Evolutionary conservation across 2,329 filamentous ascomycete genomes (phyloP), one percentile per base, ranked within the genome.

Genomic region (Aureobasidium sp.): DNA sequence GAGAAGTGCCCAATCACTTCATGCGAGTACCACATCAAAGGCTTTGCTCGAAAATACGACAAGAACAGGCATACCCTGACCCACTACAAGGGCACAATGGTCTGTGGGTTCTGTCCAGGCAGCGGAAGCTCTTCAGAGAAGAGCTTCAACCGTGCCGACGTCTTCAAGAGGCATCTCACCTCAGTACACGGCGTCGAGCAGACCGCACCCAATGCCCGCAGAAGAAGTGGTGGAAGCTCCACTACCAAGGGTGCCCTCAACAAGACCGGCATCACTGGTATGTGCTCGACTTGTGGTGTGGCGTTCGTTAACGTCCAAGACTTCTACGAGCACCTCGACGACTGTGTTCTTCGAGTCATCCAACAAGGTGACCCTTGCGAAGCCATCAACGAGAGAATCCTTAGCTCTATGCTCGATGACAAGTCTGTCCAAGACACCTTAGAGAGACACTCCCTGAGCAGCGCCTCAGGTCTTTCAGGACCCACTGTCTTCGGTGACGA

Each of bases 31-130:
- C 88, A 96, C 78, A 79, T 83, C 70, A 96, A 96, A 76, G 92
- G 92, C 4, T 97, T 97, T 71, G 91, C 92, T 11, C 83, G 92
- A 68, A 96, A 96, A 76, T 97, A 97, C 73, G 92, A 97, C 79
- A 96, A 96, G 82, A 96, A 96, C 77, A 81, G 92, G 48, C 92
- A 97, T 74, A 96, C 91, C 5, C 76, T 96, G 65, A 97, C 92
- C 5, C 92, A 97, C 74, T 97, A 96, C 83, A 96, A 96, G 77
- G 92, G 92, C 44, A 96, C 90, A 53, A 96, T 96, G 92, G 90
- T 96, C 29, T 97, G 92, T 72, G 91, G 91, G 34, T 97, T 96
- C 78, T 96, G 92, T 69, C 90, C 91, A 1, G 90, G 91, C 37
- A 91, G 90, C 32, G 92, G 92, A 4, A 93, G 91, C 5, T 84